These are phyloP conservation scores for Leccinum variabile DNA, from an alignment of 1,284 basidiomycete species.

Conservation along the genomic window DNA sequence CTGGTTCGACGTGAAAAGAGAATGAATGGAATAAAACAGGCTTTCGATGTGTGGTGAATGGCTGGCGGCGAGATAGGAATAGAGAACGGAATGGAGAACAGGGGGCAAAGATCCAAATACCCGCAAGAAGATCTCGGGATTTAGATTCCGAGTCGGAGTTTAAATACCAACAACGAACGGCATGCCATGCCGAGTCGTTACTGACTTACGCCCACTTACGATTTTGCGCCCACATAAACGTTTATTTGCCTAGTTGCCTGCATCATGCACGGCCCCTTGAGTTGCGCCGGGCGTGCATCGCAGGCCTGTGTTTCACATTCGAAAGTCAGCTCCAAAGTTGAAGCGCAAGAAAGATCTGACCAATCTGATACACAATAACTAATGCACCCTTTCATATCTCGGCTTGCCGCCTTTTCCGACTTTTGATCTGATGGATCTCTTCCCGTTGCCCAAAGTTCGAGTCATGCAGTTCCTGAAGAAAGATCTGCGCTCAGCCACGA, in stretches of 20 bases:
- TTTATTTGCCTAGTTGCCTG: no score
- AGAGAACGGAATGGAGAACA: constrained; percentile 17
- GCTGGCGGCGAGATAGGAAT: constrained; percentile 3
- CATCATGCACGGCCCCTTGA: neutral
- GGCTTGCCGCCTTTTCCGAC: constrained; percentile 38
- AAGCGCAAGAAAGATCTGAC: constrained; percentile 13
- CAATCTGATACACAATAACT: constrained; percentile 1
- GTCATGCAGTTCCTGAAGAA: constrained; percentile 81
- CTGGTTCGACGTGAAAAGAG: neutral
- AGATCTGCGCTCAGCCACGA: constrained; percentile 13
- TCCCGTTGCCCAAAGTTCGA: constrained; percentile 90
- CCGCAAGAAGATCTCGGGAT: constrained; percentile 19
- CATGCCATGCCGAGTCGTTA: constrained; percentile 15
- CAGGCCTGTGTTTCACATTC: neutral
- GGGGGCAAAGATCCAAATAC: constrained; percentile 18
- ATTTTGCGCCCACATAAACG: no score
- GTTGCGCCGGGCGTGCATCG: neutral
- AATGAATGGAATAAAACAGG: neutral
- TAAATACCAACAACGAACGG: constrained; percentile 7
- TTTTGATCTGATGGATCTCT: constrained; percentile 73
- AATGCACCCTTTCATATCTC: constrained; percentile 8
- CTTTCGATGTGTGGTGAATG: constrained; percentile 1
- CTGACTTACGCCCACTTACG: neutral
- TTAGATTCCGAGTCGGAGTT: constrained; percentile 23
- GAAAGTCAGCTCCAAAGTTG: neutral